phyloP scores from a whole-genome alignment of 495 filamentous ascomycete species.

The Penicillium steckii region DNA sequence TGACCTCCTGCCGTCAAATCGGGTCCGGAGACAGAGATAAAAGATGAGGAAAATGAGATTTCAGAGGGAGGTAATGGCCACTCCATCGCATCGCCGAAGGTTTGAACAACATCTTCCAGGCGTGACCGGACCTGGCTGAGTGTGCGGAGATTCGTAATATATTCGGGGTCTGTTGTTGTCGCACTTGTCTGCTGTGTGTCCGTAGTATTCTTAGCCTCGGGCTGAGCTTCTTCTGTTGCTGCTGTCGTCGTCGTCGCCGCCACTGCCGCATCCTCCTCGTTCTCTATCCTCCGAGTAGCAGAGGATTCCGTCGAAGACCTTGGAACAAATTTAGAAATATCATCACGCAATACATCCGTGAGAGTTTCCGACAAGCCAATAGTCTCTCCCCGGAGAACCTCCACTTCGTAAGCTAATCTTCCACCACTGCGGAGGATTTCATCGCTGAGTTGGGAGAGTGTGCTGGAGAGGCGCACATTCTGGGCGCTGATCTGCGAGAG shows the following conservation, averaged over 20 bases:
- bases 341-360: slow-evolving; percentile 64
- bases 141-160: slow-evolving; percentile 76
- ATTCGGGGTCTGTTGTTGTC: slow-evolving; percentile 55
- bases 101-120: slow-evolving; percentile 80
- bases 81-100: slow-evolving; percentile 90
- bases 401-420: slow-evolving; percentile 90
- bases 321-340: slow-evolving; percentile 69
- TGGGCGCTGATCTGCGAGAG: slow-evolving; percentile 86
- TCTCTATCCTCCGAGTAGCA: slow-evolving; percentile 6
- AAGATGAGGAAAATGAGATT: slow-evolving; percentile 65
- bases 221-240: slow-evolving; percentile 7
- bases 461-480: slow-evolving; percentile 77
- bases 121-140: slow-evolving; percentile 77
- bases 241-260: too few species aligned
- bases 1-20: slow-evolving; percentile 61
- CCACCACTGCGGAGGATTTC: slow-evolving; percentile 87
- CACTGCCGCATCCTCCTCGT: too few species aligned
- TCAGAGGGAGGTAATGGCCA: slow-evolving; percentile 86
- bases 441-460: slow-evolving; percentile 84
- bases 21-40: slow-evolving; percentile 79
- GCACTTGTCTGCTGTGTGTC: neutral
- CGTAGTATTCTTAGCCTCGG: neutral
- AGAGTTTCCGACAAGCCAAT: slow-evolving; percentile 73
- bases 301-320: slow-evolving; percentile 24
- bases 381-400: slow-evolving; percentile 85